Conservation (phyloP, 805 yeast genomes). For the Metschnikowia matae region DNA sequence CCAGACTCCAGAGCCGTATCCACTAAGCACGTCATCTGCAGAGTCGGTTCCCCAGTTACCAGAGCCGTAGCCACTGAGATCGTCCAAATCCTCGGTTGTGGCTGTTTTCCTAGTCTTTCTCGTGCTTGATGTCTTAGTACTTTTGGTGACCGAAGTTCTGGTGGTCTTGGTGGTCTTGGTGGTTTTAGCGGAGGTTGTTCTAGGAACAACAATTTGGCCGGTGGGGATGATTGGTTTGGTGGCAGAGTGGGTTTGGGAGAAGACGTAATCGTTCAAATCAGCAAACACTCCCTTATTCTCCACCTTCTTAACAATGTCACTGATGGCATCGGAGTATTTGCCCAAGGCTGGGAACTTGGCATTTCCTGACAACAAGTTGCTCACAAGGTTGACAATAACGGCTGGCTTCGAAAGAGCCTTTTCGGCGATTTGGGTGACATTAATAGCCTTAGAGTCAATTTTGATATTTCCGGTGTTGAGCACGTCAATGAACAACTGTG, state of each 20-base stretch:
- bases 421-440: constrained; percentile 25
- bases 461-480: constrained; percentile 25
- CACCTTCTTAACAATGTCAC: constrained; percentile 28
- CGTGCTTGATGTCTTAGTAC: background rate
- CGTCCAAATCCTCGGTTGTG: background rate
- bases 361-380: constrained; percentile 23
- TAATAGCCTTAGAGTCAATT: constrained; percentile 20
- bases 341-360: constrained; percentile 16
- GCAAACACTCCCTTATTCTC: constrained; percentile 35
- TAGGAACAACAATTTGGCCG: constrained; percentile 15
- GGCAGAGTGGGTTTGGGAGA: constrained; percentile 22
- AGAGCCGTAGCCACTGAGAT: background rate
- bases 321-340: constrained; percentile 30
- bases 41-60: background rate
- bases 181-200: constrained; percentile 4
- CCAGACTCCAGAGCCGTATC: constrained; percentile 3
- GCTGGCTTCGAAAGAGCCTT: constrained; percentile 24
- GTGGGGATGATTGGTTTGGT: constrained; percentile 17
- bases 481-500: constrained; percentile 26
- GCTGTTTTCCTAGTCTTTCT: background rate
- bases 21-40: constrained; percentile 1
- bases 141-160: background rate
- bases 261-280: constrained; percentile 34
- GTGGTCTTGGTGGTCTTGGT: constrained; percentile 1
- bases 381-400: constrained; percentile 19